Base-by-base conservation (phyloP, 164 flowering plant species). In the Taxillus chinensis region DNA sequence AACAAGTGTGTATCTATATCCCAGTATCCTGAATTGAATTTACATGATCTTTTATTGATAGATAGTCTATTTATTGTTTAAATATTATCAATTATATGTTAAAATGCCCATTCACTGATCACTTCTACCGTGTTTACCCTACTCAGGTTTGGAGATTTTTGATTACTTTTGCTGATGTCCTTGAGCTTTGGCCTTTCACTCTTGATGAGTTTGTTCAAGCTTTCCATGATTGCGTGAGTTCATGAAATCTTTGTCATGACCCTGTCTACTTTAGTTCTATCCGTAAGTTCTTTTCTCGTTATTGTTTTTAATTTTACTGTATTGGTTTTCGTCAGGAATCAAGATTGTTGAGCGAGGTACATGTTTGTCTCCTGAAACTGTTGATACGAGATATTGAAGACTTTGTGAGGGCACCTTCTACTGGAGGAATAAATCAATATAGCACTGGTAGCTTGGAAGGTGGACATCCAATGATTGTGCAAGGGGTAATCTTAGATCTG, bases 201-300 rank as follows among this genome's bases (percentile, higher is more conserved):
- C 43, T 57, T 9, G 59, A 57, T 13, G 59, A 57, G 59, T 57
- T 57, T 57, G 59, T 57, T 57, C 59, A 57, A 40, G 41, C 59
- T 3, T 57, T 57, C 0, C 59, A 57, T 57, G 59, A 57, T 38
- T 57, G 3, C 7, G 59, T 38, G 16, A 7, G 59, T 57, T 57
- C 43, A 38, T 57, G 54, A 51, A 51, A 27, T n/a, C 54, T 15
- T 8, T 51, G 6, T 51, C 27, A 4, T 4, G 3, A 5, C 4
- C 27, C 8, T 0, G 3, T 15, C 4, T 51, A 51, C 15, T 11
- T 5, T n/a, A 16, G 5, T 8, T 57, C 2, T 37, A 37, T 37
- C 16, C 3, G 3, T 15, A 37, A 5, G 5, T 38, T 13, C 2
- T 11, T 5, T 38, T 3, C 13, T 2, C 41, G 37, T 10, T n/a